These are phyloP conservation scores for Clathrus columnatus DNA, from an alignment of 768 basidiomycete genomes.

Conservation along the genomic window DNA sequence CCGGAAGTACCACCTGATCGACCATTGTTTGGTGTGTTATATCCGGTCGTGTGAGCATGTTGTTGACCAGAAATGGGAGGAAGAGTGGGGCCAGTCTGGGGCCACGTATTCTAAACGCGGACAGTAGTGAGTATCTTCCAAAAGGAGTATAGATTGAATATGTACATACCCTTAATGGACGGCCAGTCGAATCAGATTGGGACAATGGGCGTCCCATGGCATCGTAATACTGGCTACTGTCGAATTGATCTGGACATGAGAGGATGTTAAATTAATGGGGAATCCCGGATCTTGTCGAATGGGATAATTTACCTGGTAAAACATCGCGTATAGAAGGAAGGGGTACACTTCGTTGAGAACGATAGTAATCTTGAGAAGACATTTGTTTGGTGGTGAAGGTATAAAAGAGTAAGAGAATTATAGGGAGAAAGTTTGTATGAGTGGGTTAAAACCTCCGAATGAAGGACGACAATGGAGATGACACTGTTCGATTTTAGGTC, in stretches of 20 bases:
- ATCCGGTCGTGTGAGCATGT: not conserved
- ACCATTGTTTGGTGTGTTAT: not conserved
- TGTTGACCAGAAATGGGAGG: not conserved
- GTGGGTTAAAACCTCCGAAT: not conserved
- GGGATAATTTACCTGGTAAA: not conserved
- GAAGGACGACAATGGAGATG: not conserved
- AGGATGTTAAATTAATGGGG: not conserved
- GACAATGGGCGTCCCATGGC: not conserved
- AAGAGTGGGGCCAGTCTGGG: constrained; percentile 2
- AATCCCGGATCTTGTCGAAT: not conserved
- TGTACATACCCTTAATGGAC: not conserved
- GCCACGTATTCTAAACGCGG: not conserved
- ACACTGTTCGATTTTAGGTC: not conserved
- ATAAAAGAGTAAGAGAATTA: not conserved
- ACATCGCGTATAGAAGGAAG: constrained; percentile 7
- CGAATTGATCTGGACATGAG: constrained; percentile 5
- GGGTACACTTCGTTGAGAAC: not conserved
- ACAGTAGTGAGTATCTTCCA: not conserved
- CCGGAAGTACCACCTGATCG: not conserved
- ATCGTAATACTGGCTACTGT: constrained; percentile 1
- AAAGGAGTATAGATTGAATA: not conserved
- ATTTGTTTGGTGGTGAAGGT: not conserved
- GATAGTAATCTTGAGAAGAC: constrained; percentile 3
- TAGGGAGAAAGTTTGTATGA: not conserved
- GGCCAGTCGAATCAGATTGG: not conserved